phyloP scores from a whole-genome alignment of 148 eudicot species.

The Fallopia convolvulus region DNA sequence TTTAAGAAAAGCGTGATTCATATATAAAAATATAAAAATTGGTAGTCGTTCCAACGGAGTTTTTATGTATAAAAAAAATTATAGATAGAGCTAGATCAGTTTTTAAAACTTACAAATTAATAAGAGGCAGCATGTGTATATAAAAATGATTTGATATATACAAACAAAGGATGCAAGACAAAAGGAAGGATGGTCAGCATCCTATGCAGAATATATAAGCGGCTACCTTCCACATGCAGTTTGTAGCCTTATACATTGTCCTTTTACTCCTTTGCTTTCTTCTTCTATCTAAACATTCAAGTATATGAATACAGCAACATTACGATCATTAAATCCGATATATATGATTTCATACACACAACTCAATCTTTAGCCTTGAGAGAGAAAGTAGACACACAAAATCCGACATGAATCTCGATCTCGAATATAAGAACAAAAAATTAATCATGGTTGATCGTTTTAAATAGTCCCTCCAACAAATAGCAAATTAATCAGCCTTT shows the following conservation, averaged over 20 bases:
- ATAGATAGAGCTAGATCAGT: too few relatives aligned
- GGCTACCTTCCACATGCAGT: background rate
- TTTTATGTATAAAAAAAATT: too few relatives aligned
- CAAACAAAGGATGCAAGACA: too few relatives aligned
- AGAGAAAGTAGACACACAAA: background rate
- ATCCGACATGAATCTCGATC: background rate
- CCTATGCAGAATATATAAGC: background rate
- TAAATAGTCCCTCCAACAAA: too few relatives aligned
- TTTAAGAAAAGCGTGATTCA: too few relatives aligned
- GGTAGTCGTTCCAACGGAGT: too few relatives aligned
- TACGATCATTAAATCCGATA: background rate
- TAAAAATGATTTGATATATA: too few relatives aligned
- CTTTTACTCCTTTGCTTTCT: background rate
- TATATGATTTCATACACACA: background rate
- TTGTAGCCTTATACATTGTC: background rate
- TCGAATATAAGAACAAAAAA: background rate
- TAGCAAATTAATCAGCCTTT: too few relatives aligned
- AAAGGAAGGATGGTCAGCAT: background rate
- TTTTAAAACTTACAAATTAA: too few relatives aligned
- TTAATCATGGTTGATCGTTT: background rate
- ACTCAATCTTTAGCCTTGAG: background rate
- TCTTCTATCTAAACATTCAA: background rate
- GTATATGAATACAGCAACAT: background rate
- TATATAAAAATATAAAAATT: too few relatives aligned
- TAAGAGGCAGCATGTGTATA: too few relatives aligned